Evolutionary conservation across 129 eudicot genomes (phyloP), one percentile per base, ranked within the genome.

Genomic region (Escallonia rubra): DNA sequence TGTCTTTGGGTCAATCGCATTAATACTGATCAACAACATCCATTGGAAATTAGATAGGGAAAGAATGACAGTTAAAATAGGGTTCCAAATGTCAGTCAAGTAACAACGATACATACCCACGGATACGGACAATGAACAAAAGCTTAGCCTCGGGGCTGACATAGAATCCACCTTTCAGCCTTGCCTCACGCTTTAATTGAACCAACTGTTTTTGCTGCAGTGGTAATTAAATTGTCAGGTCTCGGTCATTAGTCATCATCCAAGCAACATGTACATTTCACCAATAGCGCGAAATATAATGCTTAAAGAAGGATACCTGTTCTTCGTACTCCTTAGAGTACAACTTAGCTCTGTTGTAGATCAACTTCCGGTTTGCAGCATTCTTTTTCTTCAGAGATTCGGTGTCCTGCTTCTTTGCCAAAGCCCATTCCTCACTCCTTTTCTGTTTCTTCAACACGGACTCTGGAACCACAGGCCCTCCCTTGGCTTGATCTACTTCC

Each of bases 401-500:
- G 34, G 77, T n/a, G 46, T 82, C 86, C 69, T 76, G 79, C 45
- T 79, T 76, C 69, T 82, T 88, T 3, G 75, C 82, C 72, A 82
- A 69, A 50, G 80, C 86, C 96, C 96, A 88, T 61, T 87, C 88
- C 74, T 85, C 96, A 50, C 48, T 76, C 82, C 91, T 82, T 74
- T 88, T 88, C 64, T 81, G 90, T 80, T 88, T 88, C 81, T 88
- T 88, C 84, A 85, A 63, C 15, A 88, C 82, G 0, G 88, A 88
- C 80, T 88, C 91, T 9, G 91, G 96, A 47, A 88, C 80, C 54
- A 76, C 47, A 9, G 43, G 57, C 39, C 82, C 82, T 38, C 62
- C 72, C 71, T 80, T 69, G 7, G 70, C 58, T 14, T 55, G 51
- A 52, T 16, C 81, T 73, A 78, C 91, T 73, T 73, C 87, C 91